Evolutionary conservation across 2,329 filamentous ascomycete species (phyloP).

Genomic region (Phaeosphaeriaceae sp.): DNA sequence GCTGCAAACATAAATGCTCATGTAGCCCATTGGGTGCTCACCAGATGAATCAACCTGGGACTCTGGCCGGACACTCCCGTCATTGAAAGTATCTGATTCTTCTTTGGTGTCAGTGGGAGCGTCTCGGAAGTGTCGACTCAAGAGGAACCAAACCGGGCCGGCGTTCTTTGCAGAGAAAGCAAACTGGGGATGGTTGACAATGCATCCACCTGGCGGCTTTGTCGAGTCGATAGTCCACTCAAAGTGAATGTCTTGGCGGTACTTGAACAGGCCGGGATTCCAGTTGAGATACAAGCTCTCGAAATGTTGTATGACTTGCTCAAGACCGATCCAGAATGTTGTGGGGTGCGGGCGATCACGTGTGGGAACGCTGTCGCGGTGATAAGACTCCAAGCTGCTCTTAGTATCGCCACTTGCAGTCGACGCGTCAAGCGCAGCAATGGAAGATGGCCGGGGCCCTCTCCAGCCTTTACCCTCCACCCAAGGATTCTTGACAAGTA

Average conservation of each 20-base stretch:
- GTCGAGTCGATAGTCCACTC: slow-evolving; percentile 70
- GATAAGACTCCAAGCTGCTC: slow-evolving; percentile 26
- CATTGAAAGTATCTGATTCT: slow-evolving; percentile 40
- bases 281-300: slow-evolving; percentile 97
- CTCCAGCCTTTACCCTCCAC: slow-evolving; percentile 80
- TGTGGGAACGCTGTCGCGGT: slow-evolving; percentile 36
- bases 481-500: slow-evolving; percentile 97
- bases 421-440: slow-evolving; percentile 22
- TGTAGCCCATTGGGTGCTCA: slow-evolving; percentile 70
- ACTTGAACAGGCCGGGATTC: slow-evolving; percentile 84
- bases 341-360: slow-evolving; percentile 62
- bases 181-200: slow-evolving; percentile 70
- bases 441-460: slow-evolving; percentile 50
- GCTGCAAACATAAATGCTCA: slow-evolving; percentile 83
- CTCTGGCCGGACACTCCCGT: slow-evolving; percentile 34
- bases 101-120: slow-evolving; percentile 42
- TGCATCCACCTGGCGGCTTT: slow-evolving; percentile 73
- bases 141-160: slow-evolving; percentile 79
- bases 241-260: slow-evolving; percentile 90
- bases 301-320: slow-evolving; percentile 88
- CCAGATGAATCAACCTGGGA: slow-evolving; percentile 31
- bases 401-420: slow-evolving; percentile 21
- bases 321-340: slow-evolving; percentile 93
- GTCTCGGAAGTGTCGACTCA: slow-evolving; percentile 85
- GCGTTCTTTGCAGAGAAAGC: slow-evolving; percentile 59